Base-by-base conservation (phyloP, 768 basidiomycete species). In the Lactarius trivialis region DNA sequence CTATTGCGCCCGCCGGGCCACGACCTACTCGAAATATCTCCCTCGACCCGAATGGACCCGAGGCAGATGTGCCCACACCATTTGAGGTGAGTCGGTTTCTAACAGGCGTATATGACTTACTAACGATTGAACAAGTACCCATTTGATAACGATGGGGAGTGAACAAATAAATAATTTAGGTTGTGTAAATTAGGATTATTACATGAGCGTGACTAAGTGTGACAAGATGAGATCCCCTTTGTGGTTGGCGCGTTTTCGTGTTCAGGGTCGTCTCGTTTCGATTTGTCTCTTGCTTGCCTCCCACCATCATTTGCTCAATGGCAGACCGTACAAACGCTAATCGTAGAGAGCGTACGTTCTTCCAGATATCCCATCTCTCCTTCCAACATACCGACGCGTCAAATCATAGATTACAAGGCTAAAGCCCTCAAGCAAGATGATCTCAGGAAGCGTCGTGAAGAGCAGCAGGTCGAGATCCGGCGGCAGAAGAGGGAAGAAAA, bases 381-480 rank as follows among this genome's bases (percentile, higher is more conserved):
- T 33, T 15, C 56, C 15, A 52, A 74, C 70, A 15, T 51, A 17
- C 36, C 80, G 76, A 76, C 78, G 76, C 72, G 62, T 70, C 55
- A 67, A 52, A 71, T 63, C 65, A 41, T 70, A 93, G 91, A 85
- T 71, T 95, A 91, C 80, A 96, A 96, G 81, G 88, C 84, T 76
- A 94, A 93, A 75, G 89, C 83, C 68, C 79, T 94, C 67, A 94
- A 93, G 74, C 86, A 85, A 69, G 93, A 96, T 64, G 93, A 98
- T 74, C 89, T 98, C 69, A 86, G 96, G 69, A 88, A 94, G 76
- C 88, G 96, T 74, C 86, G 97, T 62, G 97, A 98, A 75, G 95
- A 99, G 74, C 93, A 96, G 73, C 95, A 98, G 72, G 97, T 99
- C 60, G 97, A 98, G 81, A 98, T 99, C 81, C 84, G 97, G 73